Conservation (phyloP, 495 filamentous ascomycete species). For the Annulohypoxylon nitens region DNA sequence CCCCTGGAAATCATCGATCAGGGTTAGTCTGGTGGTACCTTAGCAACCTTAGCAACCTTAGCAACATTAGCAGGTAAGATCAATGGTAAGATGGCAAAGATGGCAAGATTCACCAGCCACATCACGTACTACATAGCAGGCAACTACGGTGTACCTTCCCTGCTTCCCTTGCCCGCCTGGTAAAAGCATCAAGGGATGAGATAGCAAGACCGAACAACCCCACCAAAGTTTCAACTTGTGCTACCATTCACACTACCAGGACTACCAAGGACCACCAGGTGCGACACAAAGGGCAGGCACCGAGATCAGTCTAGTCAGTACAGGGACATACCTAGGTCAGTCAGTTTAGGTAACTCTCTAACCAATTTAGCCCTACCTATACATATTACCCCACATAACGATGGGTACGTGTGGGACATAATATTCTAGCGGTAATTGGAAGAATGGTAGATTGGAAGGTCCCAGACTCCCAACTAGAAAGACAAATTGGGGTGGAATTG, state of each 20-base stretch:
- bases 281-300: constrained; percentile 12
- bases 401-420: not conserved
- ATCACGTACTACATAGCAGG: not conserved
- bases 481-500: constrained; percentile 24
- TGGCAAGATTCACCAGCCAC: constrained; percentile 20
- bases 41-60: not conserved
- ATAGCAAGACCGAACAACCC: constrained; percentile 3
- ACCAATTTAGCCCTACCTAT: not conserved
- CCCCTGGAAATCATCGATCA: constrained; percentile 23
- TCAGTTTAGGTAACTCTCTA: constrained; percentile 1
- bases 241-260: not conserved
- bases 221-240: constrained; percentile 10
- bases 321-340: not conserved
- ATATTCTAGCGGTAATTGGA: not conserved
- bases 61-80: too few relatives aligned
- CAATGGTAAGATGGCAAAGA: not conserved
- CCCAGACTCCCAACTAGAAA: constrained; percentile 21
- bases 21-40: constrained; percentile 14
- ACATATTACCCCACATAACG: constrained; percentile 5
- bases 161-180: not conserved
- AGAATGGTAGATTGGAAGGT: not conserved
- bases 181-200: constrained; percentile 1
- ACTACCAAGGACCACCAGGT: not conserved
- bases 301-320: not conserved
- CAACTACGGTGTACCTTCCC: not conserved